These are phyloP conservation scores for Penicillium nordicum DNA, from an alignment of 2,329 filamentous ascomycete species.

Conservation along the genomic window DNA sequence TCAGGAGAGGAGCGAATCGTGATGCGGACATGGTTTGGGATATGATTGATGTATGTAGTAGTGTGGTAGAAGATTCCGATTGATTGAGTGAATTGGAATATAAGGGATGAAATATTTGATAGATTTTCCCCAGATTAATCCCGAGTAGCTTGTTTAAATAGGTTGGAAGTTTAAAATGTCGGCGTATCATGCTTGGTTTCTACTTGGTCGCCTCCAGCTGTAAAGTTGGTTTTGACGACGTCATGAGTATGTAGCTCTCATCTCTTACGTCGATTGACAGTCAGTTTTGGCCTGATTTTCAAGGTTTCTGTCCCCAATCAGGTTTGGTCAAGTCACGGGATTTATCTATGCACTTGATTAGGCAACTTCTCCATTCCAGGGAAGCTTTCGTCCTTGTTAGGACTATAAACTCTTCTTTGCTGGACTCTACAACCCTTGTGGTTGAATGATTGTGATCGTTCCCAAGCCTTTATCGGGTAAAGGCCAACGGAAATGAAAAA, in stretches of 20 bases:
- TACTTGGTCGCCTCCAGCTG: conserved; percentile 1
- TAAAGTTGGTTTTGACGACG: conserved; percentile 14
- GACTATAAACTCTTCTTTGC: not conserved
- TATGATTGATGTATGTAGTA: not conserved
- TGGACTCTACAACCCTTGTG: no score
- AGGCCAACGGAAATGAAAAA: no score
- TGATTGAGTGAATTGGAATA: not conserved
- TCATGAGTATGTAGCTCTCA: conserved; percentile 19
- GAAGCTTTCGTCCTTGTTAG: not conserved
- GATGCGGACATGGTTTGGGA: conserved; percentile 25
- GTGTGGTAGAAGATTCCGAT: not conserved
- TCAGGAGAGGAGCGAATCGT: conserved; percentile 30
- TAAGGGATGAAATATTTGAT: not conserved
- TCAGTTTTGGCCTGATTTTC: conserved; percentile 10
- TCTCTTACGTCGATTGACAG: conserved; percentile 27
- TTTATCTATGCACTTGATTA: no score
- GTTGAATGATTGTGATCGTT: no score
- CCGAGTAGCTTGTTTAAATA: not conserved
- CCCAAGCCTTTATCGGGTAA: no score
- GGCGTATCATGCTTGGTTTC: conserved; percentile 11
- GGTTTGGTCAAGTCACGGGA: not conserved
- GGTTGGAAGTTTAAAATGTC: conserved; percentile 5
- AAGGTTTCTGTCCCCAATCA: not conserved
- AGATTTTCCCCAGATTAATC: not conserved
- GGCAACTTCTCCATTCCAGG: no score